Percentiles rank a stretch among this genome's conserved stretches.
Evolutionary conservation across 2,329 filamentous ascomycete genomes (phyloP).

Genomic region (Microdochium paspali): DNA sequence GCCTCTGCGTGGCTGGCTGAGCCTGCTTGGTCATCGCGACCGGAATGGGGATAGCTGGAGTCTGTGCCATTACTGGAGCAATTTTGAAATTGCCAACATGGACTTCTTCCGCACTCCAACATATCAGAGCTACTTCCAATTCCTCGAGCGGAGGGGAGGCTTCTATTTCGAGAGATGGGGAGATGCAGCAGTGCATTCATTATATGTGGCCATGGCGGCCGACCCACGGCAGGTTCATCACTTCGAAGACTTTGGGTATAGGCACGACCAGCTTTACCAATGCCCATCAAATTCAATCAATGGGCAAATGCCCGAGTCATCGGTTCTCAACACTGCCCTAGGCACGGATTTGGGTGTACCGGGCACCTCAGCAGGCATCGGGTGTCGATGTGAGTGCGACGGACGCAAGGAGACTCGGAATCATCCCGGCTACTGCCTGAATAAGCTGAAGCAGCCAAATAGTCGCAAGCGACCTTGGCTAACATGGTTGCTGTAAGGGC

Average conservation of each 20-base stretch:
- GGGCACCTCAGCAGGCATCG: constrained; percentile 24
- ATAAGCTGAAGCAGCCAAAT: constrained; percentile 26
- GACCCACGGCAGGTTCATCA: constrained; percentile 29
- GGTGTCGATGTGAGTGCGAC: constrained; percentile 30
- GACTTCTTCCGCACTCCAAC: constrained; percentile 29
- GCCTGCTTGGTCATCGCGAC: constrained; percentile 26
- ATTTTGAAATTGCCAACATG: constrained; percentile 36
- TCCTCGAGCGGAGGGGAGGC: constrained; percentile 28
- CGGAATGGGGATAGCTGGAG: constrained; percentile 30
- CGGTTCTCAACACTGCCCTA: constrained; percentile 14
- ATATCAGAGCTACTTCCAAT: constrained; percentile 30
- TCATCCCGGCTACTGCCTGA: constrained; percentile 22
- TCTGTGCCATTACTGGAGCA: constrained; percentile 37
- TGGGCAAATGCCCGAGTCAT: constrained; percentile 22
- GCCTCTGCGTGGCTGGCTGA: constrained; percentile 26
- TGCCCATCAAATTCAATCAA: constrained; percentile 25
- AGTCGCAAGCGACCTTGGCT: constrained; percentile 18
- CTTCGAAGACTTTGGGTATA: constrained; percentile 33
- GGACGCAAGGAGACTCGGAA: constrained; percentile 19
- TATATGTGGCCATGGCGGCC: constrained; percentile 30
- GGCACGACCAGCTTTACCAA: constrained; percentile 23
- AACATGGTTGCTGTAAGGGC: constrained; percentile 19
- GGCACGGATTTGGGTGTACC: not conserved
- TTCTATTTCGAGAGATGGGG: constrained; percentile 37
- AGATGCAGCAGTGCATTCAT: constrained; percentile 32